phyloP scores from a whole-genome alignment of 345 rosid genomes.

The Linum trigynum region DNA sequence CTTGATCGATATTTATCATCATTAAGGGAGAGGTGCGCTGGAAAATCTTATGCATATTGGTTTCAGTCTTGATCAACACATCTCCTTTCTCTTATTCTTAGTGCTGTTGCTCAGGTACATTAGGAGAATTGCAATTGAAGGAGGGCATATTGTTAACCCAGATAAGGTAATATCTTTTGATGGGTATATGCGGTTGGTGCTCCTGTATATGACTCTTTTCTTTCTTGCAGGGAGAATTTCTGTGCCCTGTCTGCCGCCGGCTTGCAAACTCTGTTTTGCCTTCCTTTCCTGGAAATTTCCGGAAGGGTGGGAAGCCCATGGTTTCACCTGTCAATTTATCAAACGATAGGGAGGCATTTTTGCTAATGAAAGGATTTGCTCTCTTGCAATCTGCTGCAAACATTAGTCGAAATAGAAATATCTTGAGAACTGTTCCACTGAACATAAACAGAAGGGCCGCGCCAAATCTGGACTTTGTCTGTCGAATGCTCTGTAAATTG shows the following conservation, averaged over 20 bases:
- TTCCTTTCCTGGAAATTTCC: slow-evolving; percentile 38
- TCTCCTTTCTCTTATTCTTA: slow-evolving; percentile 2
- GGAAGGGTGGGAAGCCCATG: slow-evolving; percentile 37
- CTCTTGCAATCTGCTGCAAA: slow-evolving; percentile 55
- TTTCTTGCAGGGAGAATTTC: slow-evolving; percentile 74
- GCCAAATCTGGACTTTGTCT: slow-evolving; percentile 43
- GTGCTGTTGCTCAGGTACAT: slow-evolving; percentile 33
- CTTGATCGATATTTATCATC: slow-evolving; percentile 78
- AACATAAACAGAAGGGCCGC: slow-evolving; percentile 31
- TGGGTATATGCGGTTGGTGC: background rate
- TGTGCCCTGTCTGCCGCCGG: slow-evolving; percentile 91
- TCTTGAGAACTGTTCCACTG: slow-evolving; percentile 33
- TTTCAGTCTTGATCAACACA: background rate
- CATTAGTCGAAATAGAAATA: slow-evolving; percentile 38
- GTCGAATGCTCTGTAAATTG: slow-evolving; percentile 43
- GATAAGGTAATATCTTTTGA: slow-evolving; percentile 43
- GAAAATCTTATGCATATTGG: background rate
- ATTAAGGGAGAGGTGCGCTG: slow-evolving; percentile 63
- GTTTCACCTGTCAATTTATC: slow-evolving; percentile 19
- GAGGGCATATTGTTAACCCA: slow-evolving; percentile 74
- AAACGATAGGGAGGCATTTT: slow-evolving; percentile 25
- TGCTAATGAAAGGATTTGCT: slow-evolving; percentile 49
- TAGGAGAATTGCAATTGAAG: slow-evolving; percentile 75
- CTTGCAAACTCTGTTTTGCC: slow-evolving; percentile 82
- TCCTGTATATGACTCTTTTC: background rate